Base-by-base conservation (phyloP, 352 stramenopile species). In the Phytophthora brassicae region DNA sequence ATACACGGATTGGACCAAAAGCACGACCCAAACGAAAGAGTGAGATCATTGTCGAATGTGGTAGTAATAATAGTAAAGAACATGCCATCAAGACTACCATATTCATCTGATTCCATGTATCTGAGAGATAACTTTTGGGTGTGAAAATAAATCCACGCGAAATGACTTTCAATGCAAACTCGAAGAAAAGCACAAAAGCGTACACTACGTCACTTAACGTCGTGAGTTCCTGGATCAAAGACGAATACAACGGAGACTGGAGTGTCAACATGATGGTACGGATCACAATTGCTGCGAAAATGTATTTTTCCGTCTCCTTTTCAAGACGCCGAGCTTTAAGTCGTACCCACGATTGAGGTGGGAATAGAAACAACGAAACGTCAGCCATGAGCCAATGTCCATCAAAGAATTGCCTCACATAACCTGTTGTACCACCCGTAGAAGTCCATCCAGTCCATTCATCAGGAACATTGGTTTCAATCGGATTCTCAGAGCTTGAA, bases 71-170 rank as follows among this genome's bases (percentile, higher is more conserved):
- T 19, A 95, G 51, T 2, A 94, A 53, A 0, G 81, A 89, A 52
- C 81, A 95, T 2, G 80, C 84, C 60, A 95, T 73, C 14, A 94
- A 50, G 5, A 90, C 86, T 13, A 93, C 60, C 71, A 94, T 80
- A 58, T 96, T 94, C 31, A 96, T 75, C 36, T 93, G 83, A 36
- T 96, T 96, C 77, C 82, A 90, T 16, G 75, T 75, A 26, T 91
- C 79, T 12, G 85, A 93, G 11, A 96, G 63, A 64, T 96, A 96
- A 38, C 79, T 89, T 36, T 85, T 81, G 0, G 83, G 79, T 2
- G 86, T 92, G 38, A 93, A 79, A n/a, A 92, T 43, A 24, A 94
- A 89, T 1, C 87, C 87, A 0, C 81, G 81, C 0, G 84, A 79
- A 2, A 95, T 74, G 17, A 95, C 86, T 54, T 96, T 96, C 61